Conservation (phyloP, 2,329 filamentous ascomycete species). For the Epichloe typhina region DNA sequence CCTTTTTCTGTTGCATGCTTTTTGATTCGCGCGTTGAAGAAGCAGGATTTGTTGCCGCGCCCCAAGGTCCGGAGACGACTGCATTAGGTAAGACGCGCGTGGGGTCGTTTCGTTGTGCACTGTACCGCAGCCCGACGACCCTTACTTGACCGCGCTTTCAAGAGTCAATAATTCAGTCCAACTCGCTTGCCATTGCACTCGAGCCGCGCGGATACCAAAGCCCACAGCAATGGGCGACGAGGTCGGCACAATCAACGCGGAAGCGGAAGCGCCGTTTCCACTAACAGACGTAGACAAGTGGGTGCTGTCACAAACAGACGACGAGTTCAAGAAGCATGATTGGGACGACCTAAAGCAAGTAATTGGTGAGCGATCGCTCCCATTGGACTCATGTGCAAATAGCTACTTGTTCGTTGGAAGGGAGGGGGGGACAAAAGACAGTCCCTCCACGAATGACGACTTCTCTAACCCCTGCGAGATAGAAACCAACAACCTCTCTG, state of each 20-base stretch:
- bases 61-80: not conserved
- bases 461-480: not conserved
- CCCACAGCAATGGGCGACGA: conserved; percentile 26
- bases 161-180: no score
- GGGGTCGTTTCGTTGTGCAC: no score
- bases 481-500: conserved; percentile 51
- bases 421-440: not conserved
- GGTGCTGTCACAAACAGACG: conserved; percentile 51
- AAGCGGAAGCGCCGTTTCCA: conserved; percentile 42
- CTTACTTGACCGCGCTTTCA: no score
- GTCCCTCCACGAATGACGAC: not conserved
- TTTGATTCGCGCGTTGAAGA: no score
- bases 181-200: no score
- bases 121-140: no score
- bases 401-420: no score
- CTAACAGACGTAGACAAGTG: conserved; percentile 44
- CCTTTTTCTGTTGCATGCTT: no score
- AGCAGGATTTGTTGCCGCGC: not conserved
- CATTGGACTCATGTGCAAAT: no score
- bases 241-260: conserved; percentile 15
- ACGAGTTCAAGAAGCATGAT: conserved; percentile 53
- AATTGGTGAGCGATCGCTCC: conserved; percentile 35
- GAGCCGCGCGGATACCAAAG: not conserved
- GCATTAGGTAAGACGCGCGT: not conserved
- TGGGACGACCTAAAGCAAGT: conserved; percentile 64